These are phyloP conservation scores for Acacia concinna DNA, from an alignment of 331 rosid genomes.

Conservation along the genomic window DNA sequence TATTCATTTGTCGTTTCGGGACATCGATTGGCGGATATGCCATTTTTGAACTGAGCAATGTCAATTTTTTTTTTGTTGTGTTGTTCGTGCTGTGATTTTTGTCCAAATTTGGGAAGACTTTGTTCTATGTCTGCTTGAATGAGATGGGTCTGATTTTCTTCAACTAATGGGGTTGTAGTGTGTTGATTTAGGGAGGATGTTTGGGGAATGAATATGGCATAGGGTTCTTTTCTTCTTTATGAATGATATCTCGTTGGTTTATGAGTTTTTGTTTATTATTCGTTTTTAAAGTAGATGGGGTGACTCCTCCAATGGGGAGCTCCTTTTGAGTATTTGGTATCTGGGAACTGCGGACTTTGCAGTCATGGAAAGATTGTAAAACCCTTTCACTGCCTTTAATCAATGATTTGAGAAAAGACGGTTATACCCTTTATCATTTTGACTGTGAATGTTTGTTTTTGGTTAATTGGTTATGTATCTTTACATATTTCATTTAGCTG, in stretches of 20 bases:
- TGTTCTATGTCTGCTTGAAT: neutral
- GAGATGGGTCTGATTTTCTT: neutral
- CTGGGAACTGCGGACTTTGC: slow-evolving; percentile 24
- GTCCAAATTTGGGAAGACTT: neutral
- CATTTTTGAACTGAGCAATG: slow-evolving; percentile 3
- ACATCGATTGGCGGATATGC: neutral
- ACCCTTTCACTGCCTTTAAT: slow-evolving; percentile 14
- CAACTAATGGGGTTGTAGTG: neutral
- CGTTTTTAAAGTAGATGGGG: neutral
- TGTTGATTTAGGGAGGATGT: neutral
- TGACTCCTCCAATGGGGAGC: neutral
- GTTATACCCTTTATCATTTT: slow-evolving; percentile 29
- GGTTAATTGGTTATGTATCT: neutral
- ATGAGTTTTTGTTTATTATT: neutral
- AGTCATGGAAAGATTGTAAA: slow-evolving; percentile 16
- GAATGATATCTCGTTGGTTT: slow-evolving; percentile 1
- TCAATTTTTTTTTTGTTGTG: neutral
- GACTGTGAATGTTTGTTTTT: slow-evolving; percentile 1
- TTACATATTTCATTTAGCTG: neutral
- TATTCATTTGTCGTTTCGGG: neutral
- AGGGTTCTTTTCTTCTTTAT: neutral
- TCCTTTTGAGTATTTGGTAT: slow-evolving; percentile 10
- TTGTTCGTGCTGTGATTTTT: neutral
- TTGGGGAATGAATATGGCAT: slow-evolving; percentile 1
- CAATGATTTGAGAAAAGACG: slow-evolving; percentile 20